Evolutionary conservation across 2,329 filamentous ascomycete species (phyloP), one percentile per base, ranked within the genome.

Genomic region (Capronia epimyces): DNA sequence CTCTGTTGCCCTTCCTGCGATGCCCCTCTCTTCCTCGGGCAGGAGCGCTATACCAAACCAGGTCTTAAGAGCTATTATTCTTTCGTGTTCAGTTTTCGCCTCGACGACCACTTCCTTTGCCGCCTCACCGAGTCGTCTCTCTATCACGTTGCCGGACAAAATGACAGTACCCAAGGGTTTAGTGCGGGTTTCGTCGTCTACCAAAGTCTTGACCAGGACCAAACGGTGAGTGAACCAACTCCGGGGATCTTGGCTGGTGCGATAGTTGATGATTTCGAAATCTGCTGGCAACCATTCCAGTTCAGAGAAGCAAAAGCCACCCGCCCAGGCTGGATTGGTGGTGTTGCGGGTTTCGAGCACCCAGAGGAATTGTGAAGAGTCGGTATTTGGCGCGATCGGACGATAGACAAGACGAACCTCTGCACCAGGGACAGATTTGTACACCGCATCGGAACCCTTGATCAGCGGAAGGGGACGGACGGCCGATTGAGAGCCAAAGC

Each of bases 281-380:
- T 87, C 83, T 37, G 70, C 65, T 3, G 74, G 75, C 27, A 80
- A 63, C 64, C 84, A 86, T 65, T 86, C 83, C 13, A 76, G 70
- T 53, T 85, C 80, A 1, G 76, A 75, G 64, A 89, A 89, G 54
- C 75, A 79, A 64, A 87, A 87, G 42, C 74, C 77, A 1, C 77
- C 70, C 18, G 75, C 70, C 80, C 83, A 89, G 3, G 31, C 37
- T 5, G 50, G 40, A 16, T 49, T 31, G 2, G 53, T 43, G 2
- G 32, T 54, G 18, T 56, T 56, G 15, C 49, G 46, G 3, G 49
- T 53, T 24, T 56, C 53, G 13, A 56, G 50, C 18, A 54, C 56
- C 53, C 53, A 54, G 3, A 52, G 37, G 6, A 20, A 20, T 21
- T 55, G 55, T 1, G 45, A 34, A 3, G 43, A 40, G 36, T 55